These are phyloP conservation scores for Podospora pseudopauciseta DNA, from an alignment of 495 filamentous ascomycete species.

Conservation along the genomic window DNA sequence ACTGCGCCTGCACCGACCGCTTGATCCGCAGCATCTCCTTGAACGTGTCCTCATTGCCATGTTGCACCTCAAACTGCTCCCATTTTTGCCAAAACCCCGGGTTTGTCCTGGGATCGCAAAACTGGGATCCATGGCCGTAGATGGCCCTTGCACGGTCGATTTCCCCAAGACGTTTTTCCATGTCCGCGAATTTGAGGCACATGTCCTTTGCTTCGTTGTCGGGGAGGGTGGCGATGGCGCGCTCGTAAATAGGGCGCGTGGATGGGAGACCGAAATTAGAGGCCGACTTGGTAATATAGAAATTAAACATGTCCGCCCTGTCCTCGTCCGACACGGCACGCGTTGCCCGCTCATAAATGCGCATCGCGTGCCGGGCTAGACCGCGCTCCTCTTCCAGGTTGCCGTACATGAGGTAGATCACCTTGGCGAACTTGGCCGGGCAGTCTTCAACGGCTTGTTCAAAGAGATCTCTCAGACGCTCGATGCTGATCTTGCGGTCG, in stretches of 20 bases:
- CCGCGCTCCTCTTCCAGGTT: constrained; percentile 95
- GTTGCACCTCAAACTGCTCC: constrained; percentile 94
- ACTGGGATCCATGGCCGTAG: constrained; percentile 94
- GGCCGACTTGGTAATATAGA: constrained; percentile 98
- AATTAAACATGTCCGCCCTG: constrained; percentile 96
- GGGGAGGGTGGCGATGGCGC: constrained; percentile 84
- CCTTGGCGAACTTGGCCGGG: constrained; percentile 93
- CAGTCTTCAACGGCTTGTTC: constrained; percentile 95
- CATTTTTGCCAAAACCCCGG: constrained; percentile 92
- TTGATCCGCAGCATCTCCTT: constrained; percentile 99
- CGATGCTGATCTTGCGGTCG: constrained; percentile 90
- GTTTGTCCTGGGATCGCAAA: constrained; percentile 90
- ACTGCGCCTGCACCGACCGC: constrained; percentile 93
- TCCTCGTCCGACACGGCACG: constrained; percentile 95
- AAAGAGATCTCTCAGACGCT: constrained; percentile 90
- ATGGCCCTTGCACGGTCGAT: constrained; percentile 95
- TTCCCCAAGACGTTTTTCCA: constrained; percentile 94
- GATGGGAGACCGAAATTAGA: constrained; percentile 97
- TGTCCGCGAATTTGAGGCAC: constrained; percentile 98
- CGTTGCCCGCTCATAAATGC: constrained; percentile 97
- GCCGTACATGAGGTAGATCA: constrained; percentile 96
- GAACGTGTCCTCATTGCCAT: constrained; percentile 98
- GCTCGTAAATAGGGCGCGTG: constrained; percentile 94
- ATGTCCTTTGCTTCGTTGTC: constrained; percentile 94
- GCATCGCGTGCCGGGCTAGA: constrained; percentile 95